Conservation (phyloP, 2,329 filamentous ascomycete species). For the Penicillium sp. region DNA sequence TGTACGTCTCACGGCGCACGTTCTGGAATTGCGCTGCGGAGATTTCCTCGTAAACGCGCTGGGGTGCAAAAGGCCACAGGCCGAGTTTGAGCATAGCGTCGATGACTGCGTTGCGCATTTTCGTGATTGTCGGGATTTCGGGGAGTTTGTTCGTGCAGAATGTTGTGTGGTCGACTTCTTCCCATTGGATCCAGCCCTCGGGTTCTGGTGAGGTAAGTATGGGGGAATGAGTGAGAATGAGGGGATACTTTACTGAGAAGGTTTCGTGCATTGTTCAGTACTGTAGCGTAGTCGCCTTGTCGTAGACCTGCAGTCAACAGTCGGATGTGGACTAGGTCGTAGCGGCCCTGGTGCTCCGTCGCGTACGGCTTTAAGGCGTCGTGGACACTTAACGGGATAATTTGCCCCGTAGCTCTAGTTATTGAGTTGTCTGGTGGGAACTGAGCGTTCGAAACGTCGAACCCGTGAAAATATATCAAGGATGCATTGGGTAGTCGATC, state of each 20-base stretch:
- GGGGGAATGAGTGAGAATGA: background rate
- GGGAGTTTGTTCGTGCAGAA: slow-evolving; percentile 16
- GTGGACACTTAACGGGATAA: slow-evolving; percentile 18
- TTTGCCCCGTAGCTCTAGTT: slow-evolving; percentile 6
- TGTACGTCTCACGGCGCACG: slow-evolving; percentile 12
- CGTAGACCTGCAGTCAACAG: slow-evolving; percentile 29
- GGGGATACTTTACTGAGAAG: slow-evolving; percentile 26
- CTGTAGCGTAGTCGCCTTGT: slow-evolving; percentile 17
- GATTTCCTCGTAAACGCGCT: slow-evolving; percentile 13
- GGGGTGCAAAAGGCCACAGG: slow-evolving; percentile 11
- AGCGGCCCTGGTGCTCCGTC: slow-evolving; percentile 24
- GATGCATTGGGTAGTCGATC: slow-evolving; percentile 2
- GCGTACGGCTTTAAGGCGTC: slow-evolving; percentile 29
- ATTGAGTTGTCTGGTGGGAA: slow-evolving; percentile 20
- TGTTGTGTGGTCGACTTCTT: slow-evolving; percentile 22
- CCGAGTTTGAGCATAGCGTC: slow-evolving; percentile 14
- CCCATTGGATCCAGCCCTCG: slow-evolving; percentile 30
- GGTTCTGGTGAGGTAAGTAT: slow-evolving; percentile 15
- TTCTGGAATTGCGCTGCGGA: slow-evolving; percentile 5
- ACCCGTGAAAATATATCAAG: slow-evolving; percentile 25
- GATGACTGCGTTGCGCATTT: slow-evolving; percentile 8
- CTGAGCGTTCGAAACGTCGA: slow-evolving; percentile 33
- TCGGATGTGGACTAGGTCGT: slow-evolving; percentile 33
- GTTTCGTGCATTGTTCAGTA: slow-evolving; percentile 26
- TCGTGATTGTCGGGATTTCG: slow-evolving; percentile 5